Conservation (phyloP, 208 protist species). For the Trypanosomatidae sp. region DNA sequence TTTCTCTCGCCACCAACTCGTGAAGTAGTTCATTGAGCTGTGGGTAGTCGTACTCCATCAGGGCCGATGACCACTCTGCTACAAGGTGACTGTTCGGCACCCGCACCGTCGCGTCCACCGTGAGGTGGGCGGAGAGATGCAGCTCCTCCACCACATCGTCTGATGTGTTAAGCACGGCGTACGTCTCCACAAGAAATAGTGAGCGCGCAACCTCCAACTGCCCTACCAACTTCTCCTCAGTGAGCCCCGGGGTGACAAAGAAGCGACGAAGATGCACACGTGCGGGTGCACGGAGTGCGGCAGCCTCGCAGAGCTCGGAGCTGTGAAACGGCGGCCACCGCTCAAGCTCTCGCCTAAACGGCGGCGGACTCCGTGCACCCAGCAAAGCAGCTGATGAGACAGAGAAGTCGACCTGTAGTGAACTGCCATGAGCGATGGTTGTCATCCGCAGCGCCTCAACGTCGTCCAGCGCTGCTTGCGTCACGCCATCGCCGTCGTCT, state of each 20-base stretch:
- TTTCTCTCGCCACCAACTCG: background rate
- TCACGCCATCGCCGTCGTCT: slow-evolving; percentile 4
- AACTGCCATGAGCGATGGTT: slow-evolving; percentile 2
- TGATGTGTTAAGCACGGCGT: slow-evolving; percentile 8
- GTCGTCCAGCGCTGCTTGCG: slow-evolving; percentile 1
- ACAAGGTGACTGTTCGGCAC: background rate
- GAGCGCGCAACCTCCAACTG: background rate
- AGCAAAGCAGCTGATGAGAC: slow-evolving; percentile 1
- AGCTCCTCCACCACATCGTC: slow-evolving; percentile 10
- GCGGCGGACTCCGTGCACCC: slow-evolving; percentile 1
- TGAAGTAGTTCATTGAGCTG: slow-evolving; percentile 12
- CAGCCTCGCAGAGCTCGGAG: slow-evolving; percentile 2
- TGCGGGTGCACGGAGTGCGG: background rate
- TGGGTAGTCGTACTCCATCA: slow-evolving; percentile 17
- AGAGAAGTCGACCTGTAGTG: slow-evolving; percentile 4
- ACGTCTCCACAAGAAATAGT: slow-evolving; percentile 18
- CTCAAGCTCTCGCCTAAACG: slow-evolving; percentile 4
- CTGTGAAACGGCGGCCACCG: slow-evolving; percentile 7
- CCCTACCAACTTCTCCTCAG: background rate
- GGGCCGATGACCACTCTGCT: background rate
- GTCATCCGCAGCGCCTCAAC: background rate
- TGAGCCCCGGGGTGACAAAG: slow-evolving; percentile 7
- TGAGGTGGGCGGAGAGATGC: slow-evolving; percentile 6
- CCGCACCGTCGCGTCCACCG: slow-evolving; percentile 8
- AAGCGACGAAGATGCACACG: slow-evolving; percentile 17